Percentiles rank a stretch among this genome's conserved stretches.
Evolutionary conservation across 495 filamentous ascomycete genomes (phyloP).

Genomic region (Annulohypoxylon stygium): DNA sequence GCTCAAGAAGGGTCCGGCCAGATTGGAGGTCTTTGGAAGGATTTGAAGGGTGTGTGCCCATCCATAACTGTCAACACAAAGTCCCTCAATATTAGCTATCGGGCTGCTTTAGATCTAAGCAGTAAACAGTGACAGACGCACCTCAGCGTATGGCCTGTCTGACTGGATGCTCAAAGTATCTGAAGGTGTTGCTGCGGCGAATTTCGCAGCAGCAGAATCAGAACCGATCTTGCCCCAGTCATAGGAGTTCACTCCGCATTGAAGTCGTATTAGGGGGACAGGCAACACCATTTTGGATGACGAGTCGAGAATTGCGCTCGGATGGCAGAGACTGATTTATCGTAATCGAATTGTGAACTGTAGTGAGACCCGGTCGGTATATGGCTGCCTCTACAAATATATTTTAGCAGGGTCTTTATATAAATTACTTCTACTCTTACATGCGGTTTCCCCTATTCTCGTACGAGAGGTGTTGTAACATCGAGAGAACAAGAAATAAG

Average conservation of each 20-base stretch:
- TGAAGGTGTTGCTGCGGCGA: conserved; percentile 80
- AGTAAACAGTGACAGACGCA: conserved; percentile 51
- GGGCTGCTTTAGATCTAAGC: conserved; percentile 11
- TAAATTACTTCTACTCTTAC: background rate
- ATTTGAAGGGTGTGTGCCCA: conserved; percentile 97
- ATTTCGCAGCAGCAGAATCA: conserved; percentile 81
- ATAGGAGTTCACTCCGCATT: conserved; percentile 98
- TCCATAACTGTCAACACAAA: conserved; percentile 80
- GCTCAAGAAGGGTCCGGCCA: conserved; percentile 86
- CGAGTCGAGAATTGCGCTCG: background rate
- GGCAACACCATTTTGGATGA: conserved; percentile 69
- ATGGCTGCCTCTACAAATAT: background rate
- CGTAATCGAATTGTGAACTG: background rate
- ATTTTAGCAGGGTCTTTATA: background rate
- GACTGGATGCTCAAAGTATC: conserved; percentile 80
- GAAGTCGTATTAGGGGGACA: conserved; percentile 87
- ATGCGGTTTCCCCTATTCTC: too few relatives aligned
- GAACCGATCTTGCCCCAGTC: conserved; percentile 97
- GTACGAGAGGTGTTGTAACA: too few relatives aligned
- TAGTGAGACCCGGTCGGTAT: background rate
- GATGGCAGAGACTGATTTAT: background rate
- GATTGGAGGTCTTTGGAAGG: conserved; percentile 91
- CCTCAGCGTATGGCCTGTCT: conserved; percentile 90
- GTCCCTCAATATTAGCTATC: conserved; percentile 27
- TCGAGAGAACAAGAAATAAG: background rate